Base-by-base conservation (phyloP, 306 rosid species). In the Inga oerstediana region DNA sequence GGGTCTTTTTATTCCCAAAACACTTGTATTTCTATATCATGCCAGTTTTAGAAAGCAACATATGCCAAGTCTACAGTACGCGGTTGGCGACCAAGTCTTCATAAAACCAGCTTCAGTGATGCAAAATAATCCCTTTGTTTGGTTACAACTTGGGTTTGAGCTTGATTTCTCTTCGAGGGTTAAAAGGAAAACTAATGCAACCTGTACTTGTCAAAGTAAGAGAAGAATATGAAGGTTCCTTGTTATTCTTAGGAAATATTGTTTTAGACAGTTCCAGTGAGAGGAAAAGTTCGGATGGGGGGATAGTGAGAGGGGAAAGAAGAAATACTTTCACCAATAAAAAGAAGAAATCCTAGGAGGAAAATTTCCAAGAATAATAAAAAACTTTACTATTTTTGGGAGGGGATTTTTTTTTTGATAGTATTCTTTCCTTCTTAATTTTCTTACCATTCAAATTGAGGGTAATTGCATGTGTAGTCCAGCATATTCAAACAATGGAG, bases 1-100 rank as follows among this genome's bases (percentile, higher is more conserved):
- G 78, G 75, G 34, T 72, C 22, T 39, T 81, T 77, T 76, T 41
- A 20, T 70, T 86, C 48, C 77, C 49, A 9, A 74, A 73, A 49
- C 27, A 71, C 68, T 74, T 75, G 39, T 74, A 24, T 75, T 67
- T 75, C 75, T 74, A 65, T 52, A 45, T 51, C 41, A 34, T 79
- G 77, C 27, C 75, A 68, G 58, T 69, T 75, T 69, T 49, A 56
- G 22, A 44, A 17, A 44, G 80, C 19, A 56, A 46, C 16, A 68
- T 44, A 62, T 35, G 74, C 74, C 44, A 19, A 39, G 43, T 39
- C 75, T 43, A 10, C 75, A n/a, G 19, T n/a, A 43, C 35, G 35
- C 75, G 7, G 70, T 64, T 64, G 39, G 20, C 20, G 70, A 64
- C 70, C 9, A 5, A 30, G 70, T 64, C 70, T 30, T 62, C 37